Evolutionary conservation across 352 stramenopile species (phyloP), one percentile per base, ranked within the genome.

Genomic region (Phytophthora vignae): DNA sequence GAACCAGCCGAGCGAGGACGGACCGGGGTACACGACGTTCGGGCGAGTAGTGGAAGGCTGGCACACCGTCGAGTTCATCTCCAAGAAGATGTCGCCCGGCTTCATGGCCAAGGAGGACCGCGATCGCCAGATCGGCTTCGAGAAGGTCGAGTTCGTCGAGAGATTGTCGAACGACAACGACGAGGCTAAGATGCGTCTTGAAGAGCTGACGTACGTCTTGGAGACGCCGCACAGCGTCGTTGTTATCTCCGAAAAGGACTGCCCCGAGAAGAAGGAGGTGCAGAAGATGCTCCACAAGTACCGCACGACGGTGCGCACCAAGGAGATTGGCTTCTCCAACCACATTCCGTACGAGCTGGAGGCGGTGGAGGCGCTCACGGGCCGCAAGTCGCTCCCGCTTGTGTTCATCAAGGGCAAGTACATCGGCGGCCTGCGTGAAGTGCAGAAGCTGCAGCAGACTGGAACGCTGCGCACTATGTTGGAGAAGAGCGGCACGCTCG

Each of bases 331-430:
- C 21, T 82, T 85, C 64, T 78, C 77, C 9, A 67, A 64, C 31
- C 77, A 82, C 46, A 71, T 92, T 19, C 87, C 87, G 55, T 93
- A 88, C 74, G 85, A 96, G 48, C 73, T 85, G 33, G 88, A 85
- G 42, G 93, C 87, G 10, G 81, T 99, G 1, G 63, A 90, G 15
- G 79, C 89, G 25, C 82, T 99, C 31, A 98, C 95, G 4, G 96
- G 95, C 12, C 95, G 96, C 58, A 81, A 85, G 52, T 94, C 82
- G 22, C 90, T 99, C 15, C 98, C 98, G 0, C 97, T 99, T 73
- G 95, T 99, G 38, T 99, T 98, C 78, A 90, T 99, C 25, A 94
- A 97, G 54, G 85, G 94, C 66, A 87, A 98, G 69, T 93, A 96
- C 73, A 71, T 99, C 36, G 97, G 97, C 55, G 96, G 98, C 53